Evolutionary conservation across 2,329 filamentous ascomycete species (phyloP), one percentile per base, ranked within the genome.

Genomic region (Didymosphaeria variabile): DNA sequence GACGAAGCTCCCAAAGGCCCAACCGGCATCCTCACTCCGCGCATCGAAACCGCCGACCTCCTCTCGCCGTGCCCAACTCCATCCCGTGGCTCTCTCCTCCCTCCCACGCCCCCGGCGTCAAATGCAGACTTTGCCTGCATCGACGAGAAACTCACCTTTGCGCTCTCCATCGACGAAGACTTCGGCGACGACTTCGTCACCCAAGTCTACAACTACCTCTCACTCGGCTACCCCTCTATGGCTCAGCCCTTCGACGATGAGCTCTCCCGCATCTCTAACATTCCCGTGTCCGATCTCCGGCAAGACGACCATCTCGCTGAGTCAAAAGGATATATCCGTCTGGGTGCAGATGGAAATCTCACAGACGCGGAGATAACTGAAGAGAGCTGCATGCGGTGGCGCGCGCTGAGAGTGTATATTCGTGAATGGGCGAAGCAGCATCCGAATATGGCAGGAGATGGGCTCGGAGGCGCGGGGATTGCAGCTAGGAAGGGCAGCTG

Each of bases 201-300:
- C 0, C 94, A 98, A 78, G 94, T 98, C 8, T 98, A 96, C 84
- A 97, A 98, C 78, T 98, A 98, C 78, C 85, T 98, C 17, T 97
- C 93, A 0, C 85, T 98, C 5, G 94, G 94, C 5, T 97, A 97
- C 77, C 94, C 94, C 3, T 90, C 92, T 36, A 88, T 93, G 71
- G 94, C 94, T 12, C 88, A 90, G 23, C 86, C 87, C 40, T 98
- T 92, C 72, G 94, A 98, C 73, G 86, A 89, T 12, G 94, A 98
- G 81, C 83, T 98, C 21, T 88, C 89, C 68, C 92, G 91, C 74
- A 96, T 97, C 59, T 91, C 90, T 34, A 84, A 86, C 10, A 88
- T 97, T 7, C 75, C 86, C 0, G 74, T 94, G 8, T 82, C 85
- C 2, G 90, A 94, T 57, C 84, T 98, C 49, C 83, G 89, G 64